Base-by-base conservation (phyloP, 2,329 filamentous ascomycete genomes). In the Graphilbum sp. region DNA sequence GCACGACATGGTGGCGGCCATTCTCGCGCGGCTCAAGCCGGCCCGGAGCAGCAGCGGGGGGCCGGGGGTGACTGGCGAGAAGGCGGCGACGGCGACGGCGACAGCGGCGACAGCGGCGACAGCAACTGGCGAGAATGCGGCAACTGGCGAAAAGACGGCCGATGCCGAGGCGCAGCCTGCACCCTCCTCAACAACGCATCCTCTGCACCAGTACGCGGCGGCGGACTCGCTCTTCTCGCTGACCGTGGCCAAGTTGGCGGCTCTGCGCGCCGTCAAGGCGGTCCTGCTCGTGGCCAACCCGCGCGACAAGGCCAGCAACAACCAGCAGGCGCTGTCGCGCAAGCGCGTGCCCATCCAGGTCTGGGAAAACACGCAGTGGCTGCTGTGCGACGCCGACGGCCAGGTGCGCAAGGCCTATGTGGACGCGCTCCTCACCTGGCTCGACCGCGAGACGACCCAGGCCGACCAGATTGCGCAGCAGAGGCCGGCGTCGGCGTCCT, bases 281-380 rank as follows among this genome's bases (percentile, higher is more conserved):
- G 86, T 95, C 40, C 63, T 98, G 17, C 60, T 79, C 17, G 79
- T 92, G 18, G 86, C 88, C 3, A 93, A 92, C 50, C 69, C 69
- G 32, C 69, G 68, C 46, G 69, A 66, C 18, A 73, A 67, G 46
- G 61, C 67, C 42, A 66, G 62, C 46, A 69, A 68, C 46, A 75
- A 67, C 52, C 67, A 64, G n/a, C n/a, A n/a, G 37, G 72, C 72
- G 23, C 69, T 90, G 37, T 73, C 75, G 6, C 72, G 86, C 45
- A 83, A 79, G 53, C 73, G 67, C 31, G 82, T 92, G 1, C 77
- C 82, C 0, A 67, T 93, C 9, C 72, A 81, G 39, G 80, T 87
- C 0, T 98, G 90, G 90, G 87, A 96, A 56, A 85, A 84, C n/a
- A 94, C 87, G 0, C 85, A 95, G 44, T 94, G 85, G 83, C 71